These are phyloP conservation scores for Eucalyptus pauciflora DNA, from an alignment of 345 rosid species.

Conservation along the genomic window DNA sequence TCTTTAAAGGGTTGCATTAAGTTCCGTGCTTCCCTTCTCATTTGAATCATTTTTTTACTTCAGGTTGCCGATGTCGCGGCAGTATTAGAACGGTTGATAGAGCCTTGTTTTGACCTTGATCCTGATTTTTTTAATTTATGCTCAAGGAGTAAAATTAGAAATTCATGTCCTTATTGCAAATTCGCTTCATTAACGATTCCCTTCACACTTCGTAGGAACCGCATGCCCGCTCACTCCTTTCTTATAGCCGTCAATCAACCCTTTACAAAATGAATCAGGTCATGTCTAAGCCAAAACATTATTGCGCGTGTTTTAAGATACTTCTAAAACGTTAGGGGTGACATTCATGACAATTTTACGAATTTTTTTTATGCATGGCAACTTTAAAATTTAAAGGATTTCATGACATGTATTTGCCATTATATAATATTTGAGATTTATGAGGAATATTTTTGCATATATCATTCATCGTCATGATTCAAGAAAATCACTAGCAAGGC, in stretches of 20 bases:
- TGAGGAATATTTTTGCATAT: background rate
- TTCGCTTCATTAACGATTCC: no score
- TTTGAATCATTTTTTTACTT: no score
- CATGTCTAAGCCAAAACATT: background rate
- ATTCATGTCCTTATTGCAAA: background rate
- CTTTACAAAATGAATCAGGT: background rate
- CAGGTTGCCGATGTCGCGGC: background rate
- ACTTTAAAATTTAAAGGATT: background rate
- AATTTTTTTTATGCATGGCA: background rate
- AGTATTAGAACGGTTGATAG: background rate
- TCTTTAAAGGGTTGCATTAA: background rate
- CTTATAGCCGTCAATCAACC: no score
- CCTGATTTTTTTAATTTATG: background rate
- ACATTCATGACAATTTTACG: no score
- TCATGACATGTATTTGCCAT: background rate
- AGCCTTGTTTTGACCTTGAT: background rate
- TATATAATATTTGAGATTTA: background rate
- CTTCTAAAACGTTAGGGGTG: background rate
- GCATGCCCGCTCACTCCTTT: no score
- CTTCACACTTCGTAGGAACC: accelerated
- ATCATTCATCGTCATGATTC: background rate
- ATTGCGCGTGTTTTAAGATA: accelerated
- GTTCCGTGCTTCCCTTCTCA: no score
- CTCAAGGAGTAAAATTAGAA: background rate
- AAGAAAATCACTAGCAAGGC: background rate